A percentile compares a stretch with the other conserved stretches of the same genome.
Evolutionary conservation across 2,329 filamentous ascomycete genomes (phyloP).

Genomic region (Neopestalotiopsis clavispora): DNA sequence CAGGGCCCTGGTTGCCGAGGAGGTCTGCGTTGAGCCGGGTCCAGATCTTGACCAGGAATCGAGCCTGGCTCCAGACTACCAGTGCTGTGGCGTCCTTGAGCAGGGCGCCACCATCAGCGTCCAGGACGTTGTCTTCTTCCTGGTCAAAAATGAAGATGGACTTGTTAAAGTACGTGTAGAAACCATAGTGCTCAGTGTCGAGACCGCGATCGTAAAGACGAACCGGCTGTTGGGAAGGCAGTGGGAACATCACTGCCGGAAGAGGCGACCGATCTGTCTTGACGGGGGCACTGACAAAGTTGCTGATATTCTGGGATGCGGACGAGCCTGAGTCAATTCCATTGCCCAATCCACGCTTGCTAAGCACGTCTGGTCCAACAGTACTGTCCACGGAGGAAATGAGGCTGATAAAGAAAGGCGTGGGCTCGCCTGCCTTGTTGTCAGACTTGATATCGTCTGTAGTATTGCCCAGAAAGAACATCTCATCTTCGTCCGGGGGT

Average conservation of each 20-base stretch:
- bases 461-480: conserved; percentile 82
- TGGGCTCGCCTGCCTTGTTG: conserved; percentile 81
- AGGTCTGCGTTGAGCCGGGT: conserved; percentile 46
- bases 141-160: conserved; percentile 72
- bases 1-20: conserved; percentile 43
- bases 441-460: conserved; percentile 73
- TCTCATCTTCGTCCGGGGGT: conserved; percentile 69
- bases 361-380: conserved; percentile 33
- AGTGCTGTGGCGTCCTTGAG: conserved; percentile 59
- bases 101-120: conserved; percentile 59
- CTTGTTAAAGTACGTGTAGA: conserved; percentile 91
- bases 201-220: conserved; percentile 84
- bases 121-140: conserved; percentile 32
- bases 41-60: conserved; percentile 70
- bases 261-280: conserved; percentile 74
- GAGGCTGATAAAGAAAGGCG: conserved; percentile 83
- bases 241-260: conserved; percentile 73
- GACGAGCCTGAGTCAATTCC: conserved; percentile 30
- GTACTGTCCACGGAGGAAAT: conserved; percentile 31
- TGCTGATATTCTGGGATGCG: conserved; percentile 50
- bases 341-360: conserved; percentile 33
- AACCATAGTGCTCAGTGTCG: conserved; percentile 85
- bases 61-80: conserved; percentile 64
- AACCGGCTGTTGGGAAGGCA: conserved; percentile 76
- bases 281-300: conserved; percentile 68